Conservation (phyloP, 768 basidiomycete species). For the Trametes maxima region DNA sequence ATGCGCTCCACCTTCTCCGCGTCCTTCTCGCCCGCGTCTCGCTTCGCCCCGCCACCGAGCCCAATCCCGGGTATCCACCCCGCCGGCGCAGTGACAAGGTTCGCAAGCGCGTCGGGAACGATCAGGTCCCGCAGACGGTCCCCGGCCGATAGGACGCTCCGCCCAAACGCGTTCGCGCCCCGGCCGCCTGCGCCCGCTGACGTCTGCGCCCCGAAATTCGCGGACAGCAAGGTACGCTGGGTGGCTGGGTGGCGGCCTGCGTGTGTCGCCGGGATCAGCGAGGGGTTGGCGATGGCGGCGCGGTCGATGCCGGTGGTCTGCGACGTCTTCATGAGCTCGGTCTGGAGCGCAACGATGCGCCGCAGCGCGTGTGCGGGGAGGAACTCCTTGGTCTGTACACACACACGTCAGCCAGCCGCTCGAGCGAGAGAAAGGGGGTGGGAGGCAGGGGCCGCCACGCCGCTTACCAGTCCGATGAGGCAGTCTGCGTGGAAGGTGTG, state of each 20-base stretch:
- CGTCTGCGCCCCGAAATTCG: conserved; percentile 60
- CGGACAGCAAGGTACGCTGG: conserved; percentile 72
- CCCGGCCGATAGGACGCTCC: conserved; percentile 84
- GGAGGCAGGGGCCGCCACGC: neutral
- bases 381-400: conserved; percentile 83
- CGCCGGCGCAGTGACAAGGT: conserved; percentile 71
- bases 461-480: conserved; percentile 85
- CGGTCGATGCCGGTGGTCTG: conserved; percentile 39
- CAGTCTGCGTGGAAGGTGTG: conserved; percentile 99
- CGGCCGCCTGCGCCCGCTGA: conserved; percentile 49
- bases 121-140: conserved; percentile 91
- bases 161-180: conserved; percentile 68
- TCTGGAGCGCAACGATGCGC: conserved; percentile 84
- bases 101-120: conserved; percentile 89
- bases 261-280: conserved; percentile 28
- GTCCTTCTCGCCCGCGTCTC: conserved; percentile 48
- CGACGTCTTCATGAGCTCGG: conserved; percentile 69
- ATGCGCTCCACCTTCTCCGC: conserved; percentile 70
- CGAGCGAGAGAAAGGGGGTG: no score
- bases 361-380: conserved; percentile 81
- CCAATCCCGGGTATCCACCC: conserved; percentile 77
- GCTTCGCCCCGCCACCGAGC: conserved; percentile 44
- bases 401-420: conserved; percentile 17
- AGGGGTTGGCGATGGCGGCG: conserved; percentile 35
- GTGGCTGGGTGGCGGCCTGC: conserved; percentile 44